phyloP scores from a whole-genome alignment of 768 basidiomycete genomes.

The Sutorius australiensis region DNA sequence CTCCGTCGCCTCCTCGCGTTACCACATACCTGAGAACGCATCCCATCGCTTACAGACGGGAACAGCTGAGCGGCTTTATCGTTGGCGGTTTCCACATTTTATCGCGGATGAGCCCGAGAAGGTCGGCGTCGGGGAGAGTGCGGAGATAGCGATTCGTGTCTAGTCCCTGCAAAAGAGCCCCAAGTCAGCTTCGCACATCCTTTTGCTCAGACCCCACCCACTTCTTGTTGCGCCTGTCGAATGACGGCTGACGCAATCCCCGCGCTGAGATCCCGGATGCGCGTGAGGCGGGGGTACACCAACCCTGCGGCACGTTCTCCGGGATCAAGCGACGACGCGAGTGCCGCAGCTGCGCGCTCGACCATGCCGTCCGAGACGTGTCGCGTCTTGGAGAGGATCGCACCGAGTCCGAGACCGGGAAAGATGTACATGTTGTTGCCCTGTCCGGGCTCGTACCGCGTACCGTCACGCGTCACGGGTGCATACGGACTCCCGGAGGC shows the following conservation, averaged over 20 bases:
- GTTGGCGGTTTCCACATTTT: constrained; percentile 54
- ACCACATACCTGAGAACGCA: background rate
- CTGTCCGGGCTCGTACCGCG: constrained; percentile 59
- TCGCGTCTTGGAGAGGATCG: constrained; percentile 53
- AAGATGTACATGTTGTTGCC: constrained; percentile 81
- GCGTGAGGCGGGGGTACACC: constrained; percentile 64
- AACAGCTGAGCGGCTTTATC: background rate
- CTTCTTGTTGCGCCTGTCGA: constrained; percentile 60
- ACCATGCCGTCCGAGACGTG: constrained; percentile 68
- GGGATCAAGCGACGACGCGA: constrained; percentile 51
- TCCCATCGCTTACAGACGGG: constrained; percentile 18
- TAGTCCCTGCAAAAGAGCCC: constrained; percentile 22
- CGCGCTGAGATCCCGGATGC: constrained; percentile 66
- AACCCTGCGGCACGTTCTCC: constrained; percentile 54
- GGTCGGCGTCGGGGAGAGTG: constrained; percentile 43
- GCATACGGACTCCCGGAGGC: constrained; percentile 73
- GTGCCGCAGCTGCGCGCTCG: constrained; percentile 59
- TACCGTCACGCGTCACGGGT: constrained; percentile 45
- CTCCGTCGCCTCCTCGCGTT: background rate
- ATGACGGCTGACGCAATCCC: constrained; percentile 60
- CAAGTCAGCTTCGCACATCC: background rate
- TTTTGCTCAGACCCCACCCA: constrained; percentile 25
- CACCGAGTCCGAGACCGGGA: constrained; percentile 58
- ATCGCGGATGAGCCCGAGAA: constrained; percentile 47
- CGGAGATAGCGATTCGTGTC: constrained; percentile 47